Percentiles rank a stretch among this genome's conserved stretches.
These are phyloP conservation scores for Vinca major DNA, from an alignment of 305 asterid genomes.

Conservation along the genomic window DNA sequence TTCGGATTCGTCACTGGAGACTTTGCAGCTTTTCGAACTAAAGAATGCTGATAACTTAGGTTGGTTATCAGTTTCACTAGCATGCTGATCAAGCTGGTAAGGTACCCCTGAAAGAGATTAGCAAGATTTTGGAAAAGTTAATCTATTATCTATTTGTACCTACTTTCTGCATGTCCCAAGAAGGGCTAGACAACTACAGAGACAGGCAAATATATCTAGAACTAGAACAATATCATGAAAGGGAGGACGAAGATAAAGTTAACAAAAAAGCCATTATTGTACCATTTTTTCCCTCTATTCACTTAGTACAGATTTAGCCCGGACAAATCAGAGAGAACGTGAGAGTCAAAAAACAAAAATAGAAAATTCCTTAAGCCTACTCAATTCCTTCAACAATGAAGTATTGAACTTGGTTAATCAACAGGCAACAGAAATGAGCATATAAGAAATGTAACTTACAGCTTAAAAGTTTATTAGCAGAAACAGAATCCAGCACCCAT, in stretches of 20 bases:
- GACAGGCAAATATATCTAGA: background rate
- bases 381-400: slow-evolving; percentile 1
- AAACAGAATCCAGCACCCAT: slow-evolving; percentile 84
- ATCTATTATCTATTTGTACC: background rate
- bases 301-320: background rate
- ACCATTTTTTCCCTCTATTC: background rate
- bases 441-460: slow-evolving; percentile 42
- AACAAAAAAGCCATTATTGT: background rate
- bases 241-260: background rate
- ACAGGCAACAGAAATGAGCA: background rate
- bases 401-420: background rate
- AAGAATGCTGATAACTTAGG: slow-evolving; percentile 75
- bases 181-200: background rate
- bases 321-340: background rate
- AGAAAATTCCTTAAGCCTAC: background rate
- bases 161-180: background rate
- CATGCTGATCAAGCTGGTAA: slow-evolving; percentile 85
- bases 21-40: slow-evolving; percentile 31
- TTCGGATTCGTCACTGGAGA: slow-evolving; percentile 29
- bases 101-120: slow-evolving; percentile 56
- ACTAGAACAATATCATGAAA: background rate
- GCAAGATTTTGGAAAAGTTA: background rate
- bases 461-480: slow-evolving; percentile 73
- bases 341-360: background rate
- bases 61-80: slow-evolving; percentile 51